Evolutionary conservation across 2,329 filamentous ascomycete genomes (phyloP).

Genomic region (Neophaeococcomyces aloes): DNA sequence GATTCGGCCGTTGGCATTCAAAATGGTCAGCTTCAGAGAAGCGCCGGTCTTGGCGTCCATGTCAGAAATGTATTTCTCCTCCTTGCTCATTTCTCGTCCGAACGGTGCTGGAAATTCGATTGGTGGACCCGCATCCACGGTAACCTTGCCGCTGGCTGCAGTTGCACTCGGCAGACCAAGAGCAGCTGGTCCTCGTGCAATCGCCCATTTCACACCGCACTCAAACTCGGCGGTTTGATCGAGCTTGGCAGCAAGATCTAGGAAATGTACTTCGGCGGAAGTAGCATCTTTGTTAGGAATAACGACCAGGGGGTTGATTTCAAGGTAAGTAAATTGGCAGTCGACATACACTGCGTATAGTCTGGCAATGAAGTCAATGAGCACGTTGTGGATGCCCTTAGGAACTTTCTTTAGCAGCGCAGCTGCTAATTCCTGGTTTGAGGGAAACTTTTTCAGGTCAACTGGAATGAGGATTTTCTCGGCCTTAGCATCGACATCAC

Average conservation of each 20-base stretch:
- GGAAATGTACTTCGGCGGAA: constrained; percentile 91
- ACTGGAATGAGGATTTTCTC: constrained; percentile 98
- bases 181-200: constrained; percentile 81
- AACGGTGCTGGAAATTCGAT: constrained; percentile 99
- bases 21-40: constrained; percentile 92
- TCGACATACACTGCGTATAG: constrained; percentile 98
- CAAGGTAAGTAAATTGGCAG: constrained; percentile 99
- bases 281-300: constrained; percentile 89
- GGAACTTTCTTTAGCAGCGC: constrained; percentile 87
- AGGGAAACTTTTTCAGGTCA: constrained; percentile 86
- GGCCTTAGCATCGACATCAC: constrained; percentile 96
- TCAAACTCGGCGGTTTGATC: constrained; percentile 99
- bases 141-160: constrained; percentile 63
- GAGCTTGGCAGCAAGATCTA: constrained; percentile 95
- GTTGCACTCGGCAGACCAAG: constrained; percentile 67
- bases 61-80: constrained; percentile 98
- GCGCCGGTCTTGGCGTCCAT: constrained; percentile 99
- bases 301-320: constrained; percentile 98
- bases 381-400: constrained; percentile 89
- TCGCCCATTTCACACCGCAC: constrained; percentile 97
- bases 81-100: constrained; percentile 95
- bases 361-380: constrained; percentile 97
- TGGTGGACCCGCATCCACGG: constrained; percentile 88
- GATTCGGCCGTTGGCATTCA: constrained; percentile 83
- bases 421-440: constrained; percentile 83